Conservation (phyloP, 2,329 filamentous ascomycete species). For the Phyllosticta citriasiana region DNA sequence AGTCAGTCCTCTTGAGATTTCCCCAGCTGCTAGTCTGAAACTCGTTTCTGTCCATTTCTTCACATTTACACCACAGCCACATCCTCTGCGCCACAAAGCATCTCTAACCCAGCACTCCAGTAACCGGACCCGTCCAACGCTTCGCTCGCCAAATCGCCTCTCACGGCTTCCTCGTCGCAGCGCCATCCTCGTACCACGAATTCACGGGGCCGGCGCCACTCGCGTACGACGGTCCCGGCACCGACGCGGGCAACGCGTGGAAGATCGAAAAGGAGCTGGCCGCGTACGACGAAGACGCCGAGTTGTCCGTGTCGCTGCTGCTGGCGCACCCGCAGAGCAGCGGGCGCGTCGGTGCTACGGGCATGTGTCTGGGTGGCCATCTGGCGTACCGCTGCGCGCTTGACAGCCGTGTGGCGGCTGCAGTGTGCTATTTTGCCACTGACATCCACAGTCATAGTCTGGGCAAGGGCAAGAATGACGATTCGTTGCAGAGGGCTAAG, state of each 20-base stretch:
- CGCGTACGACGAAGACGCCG: constrained; percentile 63
- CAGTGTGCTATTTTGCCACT: constrained; percentile 84
- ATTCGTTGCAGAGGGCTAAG: constrained; percentile 48
- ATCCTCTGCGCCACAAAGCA: constrained; percentile 4
- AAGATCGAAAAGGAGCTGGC: constrained; percentile 77
- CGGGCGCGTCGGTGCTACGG: constrained; percentile 66
- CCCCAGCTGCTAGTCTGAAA: background rate
- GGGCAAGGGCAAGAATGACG: constrained; percentile 56
- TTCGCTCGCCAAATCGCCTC: constrained; percentile 88
- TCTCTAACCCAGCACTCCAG: constrained; percentile 40
- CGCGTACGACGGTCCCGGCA: constrained; percentile 78
- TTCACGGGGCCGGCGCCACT: constrained; percentile 78
- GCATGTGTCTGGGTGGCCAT: constrained; percentile 92
- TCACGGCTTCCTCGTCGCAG: constrained; percentile 87
- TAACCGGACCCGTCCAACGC: constrained; percentile 79
- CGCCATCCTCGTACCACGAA: constrained; percentile 86
- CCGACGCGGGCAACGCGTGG: constrained; percentile 76
- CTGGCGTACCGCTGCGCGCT: constrained; percentile 65
- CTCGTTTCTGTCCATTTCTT: background rate
- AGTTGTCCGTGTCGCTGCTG: constrained; percentile 32
- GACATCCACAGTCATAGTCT: constrained; percentile 76
- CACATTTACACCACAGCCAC: constrained; percentile 2
- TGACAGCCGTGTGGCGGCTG: constrained; percentile 64
- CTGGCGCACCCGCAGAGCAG: constrained; percentile 46
- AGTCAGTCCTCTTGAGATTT: too few relatives aligned